Percentiles rank a stretch among this genome's conserved stretches.
Conservation (phyloP, 2,329 filamentous ascomycete genomes). For the Nectriaceae sp. region DNA sequence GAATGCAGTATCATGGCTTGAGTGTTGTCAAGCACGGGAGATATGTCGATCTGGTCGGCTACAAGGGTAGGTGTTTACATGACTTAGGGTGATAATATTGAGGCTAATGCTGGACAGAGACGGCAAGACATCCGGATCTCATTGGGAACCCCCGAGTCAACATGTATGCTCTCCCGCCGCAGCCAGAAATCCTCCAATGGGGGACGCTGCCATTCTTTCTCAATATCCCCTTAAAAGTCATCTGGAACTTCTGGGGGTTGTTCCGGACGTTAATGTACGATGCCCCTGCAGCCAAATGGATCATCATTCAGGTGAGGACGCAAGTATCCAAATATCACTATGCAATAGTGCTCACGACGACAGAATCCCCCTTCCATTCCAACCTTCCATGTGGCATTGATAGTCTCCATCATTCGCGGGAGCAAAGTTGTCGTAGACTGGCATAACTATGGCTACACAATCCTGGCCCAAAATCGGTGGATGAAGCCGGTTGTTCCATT, state of each 20-base stretch:
- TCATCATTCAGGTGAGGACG: constrained; percentile 72
- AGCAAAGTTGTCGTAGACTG: constrained; percentile 90
- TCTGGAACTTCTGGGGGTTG: constrained; percentile 77
- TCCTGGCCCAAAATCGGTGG: constrained; percentile 67
- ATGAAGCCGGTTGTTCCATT: constrained; percentile 75
- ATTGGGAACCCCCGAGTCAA: constrained; percentile 67
- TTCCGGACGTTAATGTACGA: constrained; percentile 73
- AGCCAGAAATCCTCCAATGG: constrained; percentile 67
- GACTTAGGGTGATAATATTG: neutral
- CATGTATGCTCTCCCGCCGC: constrained; percentile 68
- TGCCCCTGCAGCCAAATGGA: constrained; percentile 76
- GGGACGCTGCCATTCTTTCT: constrained; percentile 76
- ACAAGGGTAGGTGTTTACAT: constrained; percentile 60
- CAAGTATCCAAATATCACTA: neutral
- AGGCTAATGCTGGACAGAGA: constrained; percentile 56
- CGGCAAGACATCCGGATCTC: constrained; percentile 78
- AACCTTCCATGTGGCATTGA: constrained; percentile 73
- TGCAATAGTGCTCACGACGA: constrained; percentile 8
- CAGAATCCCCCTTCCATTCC: constrained; percentile 95
- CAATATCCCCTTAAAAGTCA: constrained; percentile 78
- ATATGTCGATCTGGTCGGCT: constrained; percentile 83
- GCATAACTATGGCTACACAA: constrained; percentile 98
- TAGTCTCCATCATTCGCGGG: constrained; percentile 75
- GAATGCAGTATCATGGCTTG: constrained; percentile 97
- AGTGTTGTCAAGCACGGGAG: constrained; percentile 85